phyloP scores from a whole-genome alignment of 2,329 filamentous ascomycete genomes.

The Cordyceps tenuipes region DNA sequence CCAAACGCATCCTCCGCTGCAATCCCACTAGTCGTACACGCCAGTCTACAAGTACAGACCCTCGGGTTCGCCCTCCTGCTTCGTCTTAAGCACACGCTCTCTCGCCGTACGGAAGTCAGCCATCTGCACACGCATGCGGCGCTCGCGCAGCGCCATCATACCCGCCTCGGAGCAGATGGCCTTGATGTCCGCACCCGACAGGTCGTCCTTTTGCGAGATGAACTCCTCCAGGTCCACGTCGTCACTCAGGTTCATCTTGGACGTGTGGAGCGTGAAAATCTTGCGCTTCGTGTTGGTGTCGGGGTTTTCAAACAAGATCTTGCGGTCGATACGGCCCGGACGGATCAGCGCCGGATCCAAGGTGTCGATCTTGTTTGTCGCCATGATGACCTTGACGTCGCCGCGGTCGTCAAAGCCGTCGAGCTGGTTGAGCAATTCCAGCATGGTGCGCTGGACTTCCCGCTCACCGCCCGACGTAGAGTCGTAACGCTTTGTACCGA shows the following conservation, averaged over 20 bases:
- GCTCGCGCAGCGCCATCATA: slow-evolving; percentile 84
- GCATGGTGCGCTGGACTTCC: slow-evolving; percentile 96
- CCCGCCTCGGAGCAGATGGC: slow-evolving; percentile 97
- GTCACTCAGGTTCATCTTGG: slow-evolving; percentile 93
- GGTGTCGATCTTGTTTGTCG: slow-evolving; percentile 99
- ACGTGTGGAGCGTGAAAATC: slow-evolving; percentile 97
- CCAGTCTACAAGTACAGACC: slow-evolving; percentile 83
- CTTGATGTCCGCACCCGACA: slow-evolving; percentile 96
- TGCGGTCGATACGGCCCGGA: slow-evolving; percentile 94
- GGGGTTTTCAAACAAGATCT: slow-evolving; percentile 69
- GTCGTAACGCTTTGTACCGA: slow-evolving; percentile 97
- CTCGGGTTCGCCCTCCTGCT: slow-evolving; percentile 97
- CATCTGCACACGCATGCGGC: slow-evolving; percentile 98
- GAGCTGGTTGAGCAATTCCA: slow-evolving; percentile 95
- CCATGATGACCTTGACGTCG: slow-evolving; percentile 99
- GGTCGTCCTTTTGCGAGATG: slow-evolving; percentile 95
- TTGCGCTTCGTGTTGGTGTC: slow-evolving; percentile 89
- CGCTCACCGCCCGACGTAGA: slow-evolving; percentile 94
- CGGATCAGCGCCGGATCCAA: slow-evolving; percentile 93
- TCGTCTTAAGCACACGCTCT: slow-evolving; percentile 93
- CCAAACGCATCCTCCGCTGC: not conserved
- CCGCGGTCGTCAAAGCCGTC: slow-evolving; percentile 98
- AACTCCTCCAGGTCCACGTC: slow-evolving; percentile 99
- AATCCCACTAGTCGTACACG: slow-evolving; percentile 18
- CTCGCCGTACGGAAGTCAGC: slow-evolving; percentile 89